Evolutionary conservation across 1,139 yeast genomes (phyloP).

Genomic region (Debaryomyces coudertii): DNA sequence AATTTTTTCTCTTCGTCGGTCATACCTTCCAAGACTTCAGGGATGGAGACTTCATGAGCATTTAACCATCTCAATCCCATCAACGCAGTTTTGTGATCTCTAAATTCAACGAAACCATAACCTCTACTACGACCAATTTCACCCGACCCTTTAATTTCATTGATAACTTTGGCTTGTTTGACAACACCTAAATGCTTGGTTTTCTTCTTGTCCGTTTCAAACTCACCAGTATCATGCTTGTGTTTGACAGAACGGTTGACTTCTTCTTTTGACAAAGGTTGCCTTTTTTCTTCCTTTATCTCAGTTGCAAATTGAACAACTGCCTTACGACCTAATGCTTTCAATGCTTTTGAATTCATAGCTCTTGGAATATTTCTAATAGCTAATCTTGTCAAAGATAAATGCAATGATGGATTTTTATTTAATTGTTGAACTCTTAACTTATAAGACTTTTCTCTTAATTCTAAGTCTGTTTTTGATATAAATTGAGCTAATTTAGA

Average conservation of each 20-base stretch:
- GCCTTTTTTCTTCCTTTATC: constrained; percentile 74
- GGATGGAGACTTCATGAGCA: constrained; percentile 79
- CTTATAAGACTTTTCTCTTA: constrained; percentile 85
- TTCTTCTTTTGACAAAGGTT: constrained; percentile 89
- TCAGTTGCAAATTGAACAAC: constrained; percentile 96
- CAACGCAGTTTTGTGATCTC: constrained; percentile 90
- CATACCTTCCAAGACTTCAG: constrained; percentile 73
- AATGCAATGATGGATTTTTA: constrained; percentile 87
- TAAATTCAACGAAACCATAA: constrained; percentile 90
- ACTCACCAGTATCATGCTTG: constrained; percentile 49
- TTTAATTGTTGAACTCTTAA: constrained; percentile 87
- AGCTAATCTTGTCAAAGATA: constrained; percentile 91
- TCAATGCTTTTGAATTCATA: constrained; percentile 83
- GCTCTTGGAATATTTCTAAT: constrained; percentile 92
- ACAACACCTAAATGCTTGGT: constrained; percentile 87
- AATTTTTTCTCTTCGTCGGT: constrained; percentile 66
- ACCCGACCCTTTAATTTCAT: constrained; percentile 89
- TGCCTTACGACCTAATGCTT: constrained; percentile 92
- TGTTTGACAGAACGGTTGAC: constrained; percentile 73
- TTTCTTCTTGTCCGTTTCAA: constrained; percentile 54
- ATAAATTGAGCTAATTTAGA: constrained; percentile 77
- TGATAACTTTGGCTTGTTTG: constrained; percentile 88
- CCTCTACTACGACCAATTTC: constrained; percentile 93
- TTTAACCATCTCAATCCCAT: constrained; percentile 98
- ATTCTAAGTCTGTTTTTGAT: constrained; percentile 74